These are phyloP conservation scores for Tulasnella sp. DNA, from an alignment of 768 basidiomycete species.

Conservation along the genomic window DNA sequence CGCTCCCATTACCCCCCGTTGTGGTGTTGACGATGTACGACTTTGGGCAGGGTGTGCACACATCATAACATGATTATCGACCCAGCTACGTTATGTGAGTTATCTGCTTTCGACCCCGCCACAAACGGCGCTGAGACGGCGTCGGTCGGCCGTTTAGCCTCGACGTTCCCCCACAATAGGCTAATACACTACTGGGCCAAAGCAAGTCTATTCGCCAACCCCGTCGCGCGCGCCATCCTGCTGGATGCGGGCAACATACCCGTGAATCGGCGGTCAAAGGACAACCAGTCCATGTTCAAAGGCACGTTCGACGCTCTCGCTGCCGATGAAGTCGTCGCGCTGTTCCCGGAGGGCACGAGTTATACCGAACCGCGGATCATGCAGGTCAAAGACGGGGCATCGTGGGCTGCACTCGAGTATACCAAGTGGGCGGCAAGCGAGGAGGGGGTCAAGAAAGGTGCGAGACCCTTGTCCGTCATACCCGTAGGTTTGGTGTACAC, in stretches of 20 bases:
- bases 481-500: slow-evolving; percentile 89
- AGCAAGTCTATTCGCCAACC: slow-evolving; percentile 77
- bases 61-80: slow-evolving; percentile 97
- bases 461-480: slow-evolving; percentile 49
- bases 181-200: slow-evolving; percentile 92
- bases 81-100: slow-evolving; percentile 65
- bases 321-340: slow-evolving; percentile 69
- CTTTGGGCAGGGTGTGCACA: slow-evolving; percentile 49
- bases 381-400: slow-evolving; percentile 76
- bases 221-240: slow-evolving; percentile 57
- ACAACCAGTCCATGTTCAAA: slow-evolving; percentile 75
- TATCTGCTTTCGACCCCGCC: not conserved
- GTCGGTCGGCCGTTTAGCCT: slow-evolving; percentile 46
- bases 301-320: slow-evolving; percentile 81
- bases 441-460: slow-evolving; percentile 29
- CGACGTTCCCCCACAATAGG: slow-evolving; percentile 66
- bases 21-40: not conserved
- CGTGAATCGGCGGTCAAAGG: slow-evolving; percentile 88
- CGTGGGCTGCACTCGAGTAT: slow-evolving; percentile 93
- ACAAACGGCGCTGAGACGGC: not conserved
- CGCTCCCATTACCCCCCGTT: not conserved
- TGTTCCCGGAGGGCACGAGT: slow-evolving; percentile 75
- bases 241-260: slow-evolving; percentile 93
- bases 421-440: slow-evolving; percentile 58
- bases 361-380: slow-evolving; percentile 91